Evolutionary conservation across 176 grass and related monocot species (phyloP).

Genomic region (Carex kokanica): DNA sequence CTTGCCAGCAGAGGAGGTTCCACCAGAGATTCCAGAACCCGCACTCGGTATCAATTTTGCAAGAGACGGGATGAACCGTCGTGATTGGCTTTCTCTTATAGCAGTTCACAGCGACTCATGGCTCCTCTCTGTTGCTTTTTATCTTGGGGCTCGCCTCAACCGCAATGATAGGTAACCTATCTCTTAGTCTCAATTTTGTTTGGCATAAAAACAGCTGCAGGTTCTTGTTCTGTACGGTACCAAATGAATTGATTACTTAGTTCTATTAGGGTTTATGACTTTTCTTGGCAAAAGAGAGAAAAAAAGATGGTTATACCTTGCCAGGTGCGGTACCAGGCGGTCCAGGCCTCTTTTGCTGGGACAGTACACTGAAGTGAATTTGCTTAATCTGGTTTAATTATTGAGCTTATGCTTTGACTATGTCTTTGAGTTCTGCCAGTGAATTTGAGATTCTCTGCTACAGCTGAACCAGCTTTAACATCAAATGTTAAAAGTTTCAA

Average conservation of each 20-base stretch:
- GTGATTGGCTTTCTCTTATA: slow-evolving; percentile 33
- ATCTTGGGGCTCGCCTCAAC: slow-evolving; percentile 33
- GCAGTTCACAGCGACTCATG: slow-evolving; percentile 34
- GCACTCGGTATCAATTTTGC: slow-evolving; percentile 35
- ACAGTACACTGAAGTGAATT: background rate
- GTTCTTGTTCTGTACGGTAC: background rate
- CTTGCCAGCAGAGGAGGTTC: slow-evolving; percentile 33
- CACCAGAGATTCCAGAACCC: slow-evolving; percentile 31
- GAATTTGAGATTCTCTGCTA: background rate
- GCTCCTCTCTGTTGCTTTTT: slow-evolving; percentile 34
- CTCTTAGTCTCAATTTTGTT: background rate
- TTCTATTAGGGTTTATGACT: background rate
- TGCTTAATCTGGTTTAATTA: background rate
- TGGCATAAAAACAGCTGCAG: background rate
- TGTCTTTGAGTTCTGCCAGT: background rate
- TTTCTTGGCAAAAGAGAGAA: background rate
- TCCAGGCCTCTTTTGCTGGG: background rate
- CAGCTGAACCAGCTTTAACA: background rate
- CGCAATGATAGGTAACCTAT: slow-evolving; percentile 33
- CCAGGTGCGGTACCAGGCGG: background rate
- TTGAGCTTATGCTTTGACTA: background rate
- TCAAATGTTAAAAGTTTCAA: background rate
- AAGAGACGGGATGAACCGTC: slow-evolving; percentile 32
- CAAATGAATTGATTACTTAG: background rate
- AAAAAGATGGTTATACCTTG: background rate